Evolutionary conservation across 2,329 filamentous ascomycete genomes (phyloP).

Genomic region (Penicillium sp.): DNA sequence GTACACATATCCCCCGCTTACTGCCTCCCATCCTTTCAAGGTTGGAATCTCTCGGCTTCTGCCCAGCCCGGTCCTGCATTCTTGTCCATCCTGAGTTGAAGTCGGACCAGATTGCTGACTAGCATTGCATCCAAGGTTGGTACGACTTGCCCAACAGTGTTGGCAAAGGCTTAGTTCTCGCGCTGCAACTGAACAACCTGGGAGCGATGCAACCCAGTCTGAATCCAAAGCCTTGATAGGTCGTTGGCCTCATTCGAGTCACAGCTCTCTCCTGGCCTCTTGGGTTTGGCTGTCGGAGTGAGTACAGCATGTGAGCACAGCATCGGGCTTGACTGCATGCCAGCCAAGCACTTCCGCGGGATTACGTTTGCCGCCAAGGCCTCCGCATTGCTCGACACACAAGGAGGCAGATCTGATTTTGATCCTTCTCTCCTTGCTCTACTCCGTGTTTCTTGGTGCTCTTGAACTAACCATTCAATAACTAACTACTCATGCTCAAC

Average conservation of each 20-base stretch:
- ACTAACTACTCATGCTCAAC: background rate
- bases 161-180: slow-evolving; percentile 17
- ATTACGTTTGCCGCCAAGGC: background rate
- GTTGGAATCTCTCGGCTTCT: background rate
- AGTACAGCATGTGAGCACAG: background rate
- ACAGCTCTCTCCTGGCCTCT: background rate
- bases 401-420: background rate
- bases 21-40: background rate
- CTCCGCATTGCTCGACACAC: background rate
- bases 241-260: background rate
- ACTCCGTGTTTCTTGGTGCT: background rate
- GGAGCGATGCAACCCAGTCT: background rate
- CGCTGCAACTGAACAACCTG: background rate
- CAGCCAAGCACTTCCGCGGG: slow-evolving; percentile 2
- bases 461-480: background rate
- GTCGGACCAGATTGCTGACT: background rate
- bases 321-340: slow-evolving; percentile 1
- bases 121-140: background rate
- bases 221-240: background rate
- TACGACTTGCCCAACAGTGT: slow-evolving; percentile 6
- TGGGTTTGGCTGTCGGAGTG: background rate
- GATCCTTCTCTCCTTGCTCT: background rate
- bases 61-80: slow-evolving; percentile 8
- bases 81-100: background rate
- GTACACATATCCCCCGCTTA: background rate